phyloP scores from a whole-genome alignment of 2,329 filamentous ascomycete genomes.

The Arthrinium phaeospermum region DNA sequence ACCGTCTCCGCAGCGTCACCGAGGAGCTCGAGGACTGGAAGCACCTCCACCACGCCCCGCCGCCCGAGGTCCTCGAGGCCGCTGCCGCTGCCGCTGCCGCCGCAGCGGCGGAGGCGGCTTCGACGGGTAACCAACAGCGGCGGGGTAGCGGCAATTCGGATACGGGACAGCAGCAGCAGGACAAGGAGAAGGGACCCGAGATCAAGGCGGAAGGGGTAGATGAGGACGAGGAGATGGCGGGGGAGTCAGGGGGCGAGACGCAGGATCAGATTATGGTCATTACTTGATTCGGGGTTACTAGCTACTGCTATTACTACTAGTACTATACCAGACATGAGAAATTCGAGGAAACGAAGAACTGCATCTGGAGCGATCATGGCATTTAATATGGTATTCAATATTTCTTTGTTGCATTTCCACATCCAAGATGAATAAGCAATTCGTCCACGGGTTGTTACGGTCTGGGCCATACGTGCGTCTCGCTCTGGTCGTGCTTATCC shows the following conservation, averaged over 20 bases:
- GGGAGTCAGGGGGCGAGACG: constrained; percentile 13
- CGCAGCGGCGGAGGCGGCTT: constrained; percentile 37
- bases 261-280: constrained; percentile 16
- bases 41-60: constrained; percentile 72
- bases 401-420: neutral
- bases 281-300: neutral
- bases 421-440: neutral
- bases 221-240: constrained; percentile 13
- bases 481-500: neutral
- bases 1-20: constrained; percentile 86
- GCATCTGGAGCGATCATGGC: neutral
- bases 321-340: neutral
- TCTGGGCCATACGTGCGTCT: neutral
- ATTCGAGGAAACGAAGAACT: neutral
- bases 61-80: constrained; percentile 41
- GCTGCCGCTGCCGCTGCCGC: constrained; percentile 36
- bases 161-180: neutral
- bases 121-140: constrained; percentile 19
- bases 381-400: neutral
- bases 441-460: neutral
- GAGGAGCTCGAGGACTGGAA: constrained; percentile 97
- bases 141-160: neutral
- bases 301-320: neutral
- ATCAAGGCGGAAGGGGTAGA: neutral
- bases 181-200: neutral